Percentiles rank a stretch among this genome's conserved stretches.
Conservation (phyloP, 2,329 filamentous ascomycete genomes). For the Arthroderma uncinatum region DNA sequence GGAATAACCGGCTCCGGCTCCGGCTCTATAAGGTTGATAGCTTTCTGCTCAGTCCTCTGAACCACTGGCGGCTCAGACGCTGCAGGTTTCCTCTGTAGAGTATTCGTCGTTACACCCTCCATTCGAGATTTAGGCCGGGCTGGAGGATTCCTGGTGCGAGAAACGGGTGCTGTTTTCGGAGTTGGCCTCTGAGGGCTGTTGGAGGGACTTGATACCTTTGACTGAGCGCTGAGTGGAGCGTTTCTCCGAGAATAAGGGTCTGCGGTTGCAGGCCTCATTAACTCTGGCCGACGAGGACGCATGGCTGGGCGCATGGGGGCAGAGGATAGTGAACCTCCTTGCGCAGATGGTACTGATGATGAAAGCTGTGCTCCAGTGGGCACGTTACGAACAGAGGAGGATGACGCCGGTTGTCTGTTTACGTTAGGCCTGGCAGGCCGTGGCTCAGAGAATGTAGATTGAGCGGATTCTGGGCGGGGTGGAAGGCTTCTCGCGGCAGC, state of each 20-base stretch:
- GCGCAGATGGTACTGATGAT: conserved; percentile 18
- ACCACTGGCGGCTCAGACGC: conserved; percentile 25
- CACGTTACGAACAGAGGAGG: conserved; percentile 25
- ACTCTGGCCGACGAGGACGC: conserved; percentile 29
- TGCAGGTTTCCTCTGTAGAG: conserved; percentile 25
- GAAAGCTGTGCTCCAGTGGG: conserved; percentile 29
- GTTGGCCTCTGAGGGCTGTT: conserved; percentile 17
- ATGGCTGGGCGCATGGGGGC: conserved; percentile 45
- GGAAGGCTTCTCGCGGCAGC: conserved; percentile 35
- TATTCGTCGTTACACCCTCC: conserved; percentile 22
- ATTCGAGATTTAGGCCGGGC: conserved; percentile 26
- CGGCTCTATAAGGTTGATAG: not conserved
- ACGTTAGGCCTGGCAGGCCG: conserved; percentile 29
- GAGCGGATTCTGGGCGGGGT: conserved; percentile 48
- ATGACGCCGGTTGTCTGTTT: conserved; percentile 24
- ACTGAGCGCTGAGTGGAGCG: conserved; percentile 13
- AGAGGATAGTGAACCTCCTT: conserved; percentile 38
- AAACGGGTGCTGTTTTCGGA: conserved; percentile 21
- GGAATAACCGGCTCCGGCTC: not conserved
- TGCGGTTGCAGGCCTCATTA: conserved; percentile 41
- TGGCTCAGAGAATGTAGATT: conserved; percentile 40
- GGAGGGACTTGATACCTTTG: conserved; percentile 22
- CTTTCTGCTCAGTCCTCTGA: not conserved
- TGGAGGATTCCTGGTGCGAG: conserved; percentile 23
- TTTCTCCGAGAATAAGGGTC: conserved; percentile 40